A percentile compares a stretch with the other conserved stretches of the same genome.
Evolutionary conservation across 148 eudicot genomes (phyloP).

Genomic region (Rhododendron williamsianum): DNA sequence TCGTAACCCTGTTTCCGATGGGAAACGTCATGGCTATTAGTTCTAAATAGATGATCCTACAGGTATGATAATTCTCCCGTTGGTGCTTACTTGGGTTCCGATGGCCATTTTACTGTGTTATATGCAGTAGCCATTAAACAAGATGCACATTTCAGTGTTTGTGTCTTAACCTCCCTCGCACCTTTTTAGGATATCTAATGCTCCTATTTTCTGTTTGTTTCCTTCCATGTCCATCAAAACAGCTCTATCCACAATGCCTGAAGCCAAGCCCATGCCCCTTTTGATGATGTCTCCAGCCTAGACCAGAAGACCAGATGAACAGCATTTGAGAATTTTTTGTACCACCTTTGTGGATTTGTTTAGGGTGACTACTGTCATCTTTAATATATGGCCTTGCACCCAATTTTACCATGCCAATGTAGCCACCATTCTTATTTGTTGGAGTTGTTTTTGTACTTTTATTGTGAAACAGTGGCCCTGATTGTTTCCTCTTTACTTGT

Average conservation of each 20-base stretch:
- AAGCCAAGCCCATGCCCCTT: slow-evolving; percentile 53
- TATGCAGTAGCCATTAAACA: not conserved
- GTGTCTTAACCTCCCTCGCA: slow-evolving; percentile 17
- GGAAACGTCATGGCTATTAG: slow-evolving; percentile 53
- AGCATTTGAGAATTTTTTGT: slow-evolving; percentile 31
- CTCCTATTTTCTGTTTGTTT: slow-evolving; percentile 39
- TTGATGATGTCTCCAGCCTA: slow-evolving; percentile 56
- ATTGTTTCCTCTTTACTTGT: slow-evolving; percentile 2
- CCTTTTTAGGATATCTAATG: slow-evolving; percentile 39
- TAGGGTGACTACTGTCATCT: slow-evolving; percentile 38
- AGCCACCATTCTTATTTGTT: slow-evolving; percentile 27
- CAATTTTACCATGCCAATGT: slow-evolving; percentile 46
- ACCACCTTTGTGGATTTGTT: slow-evolving; percentile 42
- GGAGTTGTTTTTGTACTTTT: not conserved
- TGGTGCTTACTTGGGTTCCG: slow-evolving; percentile 1
- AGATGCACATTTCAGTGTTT: not conserved
- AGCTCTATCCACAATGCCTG: slow-evolving; percentile 59
- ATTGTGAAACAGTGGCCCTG: not conserved
- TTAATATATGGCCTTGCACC: slow-evolving; percentile 45
- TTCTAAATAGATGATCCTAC: not conserved
- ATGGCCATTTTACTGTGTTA: not conserved
- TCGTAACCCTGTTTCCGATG: slow-evolving; percentile 33
- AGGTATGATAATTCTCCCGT: not conserved
- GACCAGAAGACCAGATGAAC: slow-evolving; percentile 64
- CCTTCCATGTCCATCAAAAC: slow-evolving; percentile 53